phyloP scores from a whole-genome alignment of 2,329 filamentous ascomycete species.

The Coniochaeta sp. region DNA sequence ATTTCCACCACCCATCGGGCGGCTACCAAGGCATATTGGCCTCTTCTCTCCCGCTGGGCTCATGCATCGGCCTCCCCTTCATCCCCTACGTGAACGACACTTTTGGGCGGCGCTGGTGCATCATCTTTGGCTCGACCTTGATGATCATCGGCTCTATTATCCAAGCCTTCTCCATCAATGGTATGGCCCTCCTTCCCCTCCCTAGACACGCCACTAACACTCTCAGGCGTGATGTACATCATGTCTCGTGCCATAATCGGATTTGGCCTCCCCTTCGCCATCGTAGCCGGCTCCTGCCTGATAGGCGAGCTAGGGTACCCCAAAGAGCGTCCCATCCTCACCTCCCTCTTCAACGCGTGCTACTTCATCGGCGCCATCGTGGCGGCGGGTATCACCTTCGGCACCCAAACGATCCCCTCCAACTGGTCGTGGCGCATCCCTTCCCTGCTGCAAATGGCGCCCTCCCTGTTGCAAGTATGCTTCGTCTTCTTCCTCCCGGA shows the following conservation, averaged over 20 bases:
- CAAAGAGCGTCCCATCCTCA: constrained; percentile 52
- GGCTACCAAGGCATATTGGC: constrained; percentile 37
- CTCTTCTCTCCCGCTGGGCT: constrained; percentile 45
- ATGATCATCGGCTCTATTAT: constrained; percentile 47
- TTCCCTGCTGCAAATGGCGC: constrained; percentile 35
- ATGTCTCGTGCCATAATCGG: constrained; percentile 53
- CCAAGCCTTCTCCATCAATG: constrained; percentile 39
- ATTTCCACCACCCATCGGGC: constrained; percentile 22
- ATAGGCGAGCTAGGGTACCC: constrained; percentile 56
- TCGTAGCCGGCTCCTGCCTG: constrained; percentile 49
- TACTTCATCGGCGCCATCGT: constrained; percentile 48
- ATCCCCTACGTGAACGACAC: constrained; percentile 44
- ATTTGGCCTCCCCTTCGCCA: constrained; percentile 53
- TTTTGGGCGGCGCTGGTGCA: constrained; percentile 42
- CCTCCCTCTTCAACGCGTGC: constrained; percentile 29
- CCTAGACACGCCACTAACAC: background rate
- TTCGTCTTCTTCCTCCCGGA: constrained; percentile 28
- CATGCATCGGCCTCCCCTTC: constrained; percentile 42
- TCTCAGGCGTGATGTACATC: constrained; percentile 45
- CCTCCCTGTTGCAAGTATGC: constrained; percentile 28
- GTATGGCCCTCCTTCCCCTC: constrained; percentile 18
- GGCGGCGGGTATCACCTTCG: constrained; percentile 41
- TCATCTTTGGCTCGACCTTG: constrained; percentile 42
- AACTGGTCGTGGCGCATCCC: constrained; percentile 30
- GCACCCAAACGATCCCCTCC: constrained; percentile 29